Evolutionary conservation across 495 filamentous ascomycete genomes (phyloP).

Genomic region (Neurospora pannonica): DNA sequence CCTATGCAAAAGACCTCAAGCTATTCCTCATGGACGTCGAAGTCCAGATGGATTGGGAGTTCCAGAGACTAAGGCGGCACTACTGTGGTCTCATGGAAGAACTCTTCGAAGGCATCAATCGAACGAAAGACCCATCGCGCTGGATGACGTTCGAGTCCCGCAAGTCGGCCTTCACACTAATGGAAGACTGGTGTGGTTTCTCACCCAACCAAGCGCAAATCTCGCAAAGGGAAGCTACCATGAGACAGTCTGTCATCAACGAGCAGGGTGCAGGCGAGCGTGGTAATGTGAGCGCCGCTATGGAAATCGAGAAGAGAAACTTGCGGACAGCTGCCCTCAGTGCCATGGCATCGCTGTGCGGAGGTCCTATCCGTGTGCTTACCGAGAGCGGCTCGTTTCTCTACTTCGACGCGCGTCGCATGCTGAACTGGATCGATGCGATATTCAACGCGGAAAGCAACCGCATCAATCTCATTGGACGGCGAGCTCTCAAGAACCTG

Average conservation of each 20-base stretch:
- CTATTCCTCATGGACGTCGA: conserved; percentile 89
- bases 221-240: conserved; percentile 72
- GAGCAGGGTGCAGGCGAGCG: conserved; percentile 54
- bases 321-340: conserved; percentile 83
- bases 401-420: conserved; percentile 82
- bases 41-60: conserved; percentile 93
- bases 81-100: conserved; percentile 92
- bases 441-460: conserved; percentile 89
- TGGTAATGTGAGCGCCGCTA: conserved; percentile 69
- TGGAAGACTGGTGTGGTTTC: conserved; percentile 99
- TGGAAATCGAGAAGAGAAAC: conserved; percentile 94
- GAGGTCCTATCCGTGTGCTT: conserved; percentile 78
- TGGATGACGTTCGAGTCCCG: conserved; percentile 96
- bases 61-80: conserved; percentile 81
- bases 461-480: conserved; percentile 83
- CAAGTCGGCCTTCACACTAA: conserved; percentile 86
- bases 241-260: conserved; percentile 70
- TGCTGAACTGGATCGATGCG: conserved; percentile 88
- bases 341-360: conserved; percentile 91
- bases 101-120: conserved; percentile 83
- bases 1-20: conserved; percentile 84
- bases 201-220: conserved; percentile 84
- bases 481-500: conserved; percentile 80
- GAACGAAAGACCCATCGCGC: conserved; percentile 70
- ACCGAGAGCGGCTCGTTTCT: conserved; percentile 75